These are phyloP conservation scores for Globisporangium spinosum DNA, from an alignment of 352 stramenopile species.

Conservation along the genomic window DNA sequence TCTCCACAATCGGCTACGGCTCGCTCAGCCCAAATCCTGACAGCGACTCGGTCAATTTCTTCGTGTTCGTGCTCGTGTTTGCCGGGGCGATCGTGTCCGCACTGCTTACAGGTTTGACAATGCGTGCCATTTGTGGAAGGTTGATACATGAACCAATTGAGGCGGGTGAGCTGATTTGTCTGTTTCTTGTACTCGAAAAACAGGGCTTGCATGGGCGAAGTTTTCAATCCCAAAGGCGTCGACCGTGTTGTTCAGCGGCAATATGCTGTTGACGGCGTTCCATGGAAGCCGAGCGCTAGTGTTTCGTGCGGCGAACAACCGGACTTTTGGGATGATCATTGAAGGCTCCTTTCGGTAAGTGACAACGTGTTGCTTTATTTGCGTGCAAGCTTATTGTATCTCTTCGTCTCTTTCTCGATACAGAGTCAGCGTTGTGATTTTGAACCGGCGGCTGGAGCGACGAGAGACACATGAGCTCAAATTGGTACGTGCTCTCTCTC, in stretches of 20 bases:
- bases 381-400: neutral
- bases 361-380: neutral
- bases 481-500: constrained; percentile 20
- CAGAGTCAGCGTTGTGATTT: constrained; percentile 49
- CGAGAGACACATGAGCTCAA: constrained; percentile 51
- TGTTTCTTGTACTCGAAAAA: neutral
- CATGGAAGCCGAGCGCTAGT: constrained; percentile 50
- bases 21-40: constrained; percentile 39
- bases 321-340: constrained; percentile 44
- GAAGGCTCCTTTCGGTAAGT: constrained; percentile 54
- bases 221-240: constrained; percentile 57
- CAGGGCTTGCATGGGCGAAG: constrained; percentile 59
- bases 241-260: constrained; percentile 46
- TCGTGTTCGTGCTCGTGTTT: constrained; percentile 47
- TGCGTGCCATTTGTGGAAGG: constrained; percentile 2
- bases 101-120: constrained; percentile 34
- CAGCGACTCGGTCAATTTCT: constrained; percentile 56
- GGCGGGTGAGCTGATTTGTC: neutral
- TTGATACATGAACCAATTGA: neutral
- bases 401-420: neutral
- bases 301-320: constrained; percentile 59
- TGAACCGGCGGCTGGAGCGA: constrained; percentile 40
- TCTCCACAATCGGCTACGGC: constrained; percentile 59
- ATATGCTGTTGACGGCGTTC: constrained; percentile 43
- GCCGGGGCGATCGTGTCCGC: constrained; percentile 39